These are phyloP conservation scores for Metarhizium sp. DNA, from an alignment of 2,329 filamentous ascomycete species.

Conservation along the genomic window DNA sequence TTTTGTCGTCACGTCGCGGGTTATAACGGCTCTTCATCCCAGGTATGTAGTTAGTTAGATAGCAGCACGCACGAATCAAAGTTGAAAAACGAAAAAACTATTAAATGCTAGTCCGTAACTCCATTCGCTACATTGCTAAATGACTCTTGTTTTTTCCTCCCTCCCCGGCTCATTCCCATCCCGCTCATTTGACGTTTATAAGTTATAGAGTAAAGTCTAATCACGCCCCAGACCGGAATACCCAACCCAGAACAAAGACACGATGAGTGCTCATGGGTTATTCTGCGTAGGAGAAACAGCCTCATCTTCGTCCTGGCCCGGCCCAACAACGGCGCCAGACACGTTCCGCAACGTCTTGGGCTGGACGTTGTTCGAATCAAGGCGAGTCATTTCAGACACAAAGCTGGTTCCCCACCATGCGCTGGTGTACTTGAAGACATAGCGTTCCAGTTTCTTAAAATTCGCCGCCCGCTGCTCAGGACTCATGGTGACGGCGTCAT, in stretches of 20 bases:
- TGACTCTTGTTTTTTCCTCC: background rate
- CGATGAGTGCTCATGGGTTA: background rate
- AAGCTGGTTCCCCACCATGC: slow-evolving; percentile 96
- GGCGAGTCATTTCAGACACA: slow-evolving; percentile 66
- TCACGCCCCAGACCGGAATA: background rate
- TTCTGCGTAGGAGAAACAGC: slow-evolving; percentile 4
- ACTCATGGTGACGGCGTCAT: slow-evolving; percentile 95
- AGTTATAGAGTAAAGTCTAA: background rate
- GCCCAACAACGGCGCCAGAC: slow-evolving; percentile 26
- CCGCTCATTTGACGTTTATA: background rate
- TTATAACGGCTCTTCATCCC: background rate
- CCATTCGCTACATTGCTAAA: background rate
- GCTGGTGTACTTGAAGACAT: slow-evolving; percentile 95
- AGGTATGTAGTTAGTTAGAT: background rate
- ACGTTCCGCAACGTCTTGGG: slow-evolving; percentile 32
- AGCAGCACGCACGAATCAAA: background rate
- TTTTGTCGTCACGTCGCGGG: background rate
- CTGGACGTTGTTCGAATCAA: slow-evolving; percentile 29
- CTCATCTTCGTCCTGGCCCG: slow-evolving; percentile 5
- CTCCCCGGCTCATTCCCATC: background rate
- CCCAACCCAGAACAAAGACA: no score
- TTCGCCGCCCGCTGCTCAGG: slow-evolving; percentile 79
- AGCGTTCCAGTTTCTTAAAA: slow-evolving; percentile 85
- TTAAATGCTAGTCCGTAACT: background rate
- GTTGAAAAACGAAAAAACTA: background rate